Evolutionary conservation across 371 early-diverging fungal genomes (phyloP), one percentile per base, ranked within the genome.

Genomic region (Apophysomyces elegans): DNA sequence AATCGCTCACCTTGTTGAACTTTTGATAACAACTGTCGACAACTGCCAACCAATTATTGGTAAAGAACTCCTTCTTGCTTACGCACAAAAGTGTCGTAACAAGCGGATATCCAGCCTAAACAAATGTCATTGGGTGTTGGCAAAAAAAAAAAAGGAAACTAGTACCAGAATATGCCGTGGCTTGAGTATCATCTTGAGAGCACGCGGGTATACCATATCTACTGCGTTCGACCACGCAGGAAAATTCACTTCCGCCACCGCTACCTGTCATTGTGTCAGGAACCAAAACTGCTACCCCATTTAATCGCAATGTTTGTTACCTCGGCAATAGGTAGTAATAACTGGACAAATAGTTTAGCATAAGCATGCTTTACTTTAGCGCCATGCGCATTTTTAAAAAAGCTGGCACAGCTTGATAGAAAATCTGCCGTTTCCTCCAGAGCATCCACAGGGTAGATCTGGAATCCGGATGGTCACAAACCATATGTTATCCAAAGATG

Each of bases 361-460:
- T 94, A 99, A 0, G 97, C 96, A 62, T 93, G 93, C 66, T 96
- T 95, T 41, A 98, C 90, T 69, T 88, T 84, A 46, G 89, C 78
- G 26, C 90, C 90, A 68, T 92, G 91, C 1, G 96, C 85, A 54
- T 90, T 86, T 63, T 90, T 89, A 71, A 96, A 96, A 70, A 95
- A 94, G 64, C 90, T 87, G 32, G 95, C 96, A 70, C 91, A 90
- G 63, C 89, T 90, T 41, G 91, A 87, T 44, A 98, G 71, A 73
- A 98, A 98, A 64, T 96, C 95, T 2, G 94, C 93, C 4, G 96
- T 92, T 71, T 97, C 97, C 67, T 97, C 97, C 56, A 98, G 75
- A 5, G 91, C 90, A 59, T 94, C 94, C 71, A 93, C 86, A 0
- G 99, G 99, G 72, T 95, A 96, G 5, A 96, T 87, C 87, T 95